Evolutionary conservation across 2,329 filamentous ascomycete genomes (phyloP).

Genomic region (Colletotrichum plurivorum): DNA sequence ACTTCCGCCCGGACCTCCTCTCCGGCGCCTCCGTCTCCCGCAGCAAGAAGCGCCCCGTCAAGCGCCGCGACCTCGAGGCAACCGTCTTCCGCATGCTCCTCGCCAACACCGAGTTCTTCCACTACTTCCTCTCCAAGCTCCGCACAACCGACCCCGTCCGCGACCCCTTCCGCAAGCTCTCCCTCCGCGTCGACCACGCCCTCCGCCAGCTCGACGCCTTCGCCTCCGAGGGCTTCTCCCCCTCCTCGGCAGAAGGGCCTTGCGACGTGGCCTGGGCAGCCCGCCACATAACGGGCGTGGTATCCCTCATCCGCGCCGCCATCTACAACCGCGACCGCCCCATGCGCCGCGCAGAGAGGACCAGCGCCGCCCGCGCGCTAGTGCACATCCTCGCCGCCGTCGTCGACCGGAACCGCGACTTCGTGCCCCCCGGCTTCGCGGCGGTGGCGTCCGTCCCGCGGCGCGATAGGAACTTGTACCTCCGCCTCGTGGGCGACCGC

Average conservation of each 20-base stretch:
- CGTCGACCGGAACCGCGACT: slow-evolving; percentile 56
- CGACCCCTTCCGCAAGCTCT: slow-evolving; percentile 63
- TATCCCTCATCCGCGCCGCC: slow-evolving; percentile 58
- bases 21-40: slow-evolving; percentile 44
- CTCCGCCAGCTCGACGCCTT: slow-evolving; percentile 59
- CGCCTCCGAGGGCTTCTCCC: slow-evolving; percentile 29
- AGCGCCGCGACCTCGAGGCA: slow-evolving; percentile 62
- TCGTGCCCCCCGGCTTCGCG: slow-evolving; percentile 45
- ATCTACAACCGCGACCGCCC: slow-evolving; percentile 56
- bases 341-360: slow-evolving; percentile 54
- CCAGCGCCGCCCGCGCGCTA: slow-evolving; percentile 62
- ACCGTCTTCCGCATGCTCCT: slow-evolving; percentile 69
- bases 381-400: slow-evolving; percentile 63
- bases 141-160: slow-evolving; percentile 60
- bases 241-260: slow-evolving; percentile 48
- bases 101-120: slow-evolving; percentile 68
- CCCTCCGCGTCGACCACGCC: slow-evolving; percentile 63
- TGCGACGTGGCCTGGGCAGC: slow-evolving; percentile 65
- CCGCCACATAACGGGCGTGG: slow-evolving; percentile 59
- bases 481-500: slow-evolving; percentile 60
- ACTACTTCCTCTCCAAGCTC: slow-evolving; percentile 64
- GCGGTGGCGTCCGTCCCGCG: slow-evolving; percentile 17
- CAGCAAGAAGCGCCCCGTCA: slow-evolving; percentile 51
- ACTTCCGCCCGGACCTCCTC: slow-evolving; percentile 64
- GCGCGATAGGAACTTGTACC: slow-evolving; percentile 62